Base-by-base conservation (phyloP, 352 stramenopile species). In the Blastocystis sp. region DNA sequence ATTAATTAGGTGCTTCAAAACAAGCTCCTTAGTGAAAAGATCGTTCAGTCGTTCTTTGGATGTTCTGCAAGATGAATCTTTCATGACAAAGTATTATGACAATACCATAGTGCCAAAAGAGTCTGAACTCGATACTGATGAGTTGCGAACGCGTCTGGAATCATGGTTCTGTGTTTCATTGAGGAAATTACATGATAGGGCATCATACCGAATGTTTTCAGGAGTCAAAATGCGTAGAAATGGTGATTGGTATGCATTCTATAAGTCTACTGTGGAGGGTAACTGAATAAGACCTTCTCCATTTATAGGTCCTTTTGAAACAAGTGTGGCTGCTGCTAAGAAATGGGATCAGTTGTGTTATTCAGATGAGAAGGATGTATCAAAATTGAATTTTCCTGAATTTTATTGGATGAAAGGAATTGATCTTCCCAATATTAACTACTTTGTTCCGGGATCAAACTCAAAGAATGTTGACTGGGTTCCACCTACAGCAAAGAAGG, bases 201-300 rank as follows among this genome's bases (percentile, higher is more conserved):
- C 70, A n/a, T 81, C 70, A 5, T 81, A 62, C 62, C 51, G 54
- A 33, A 81, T 81, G 70, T 81, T 59, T 64, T 27, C 70, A 1
- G 70, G 70, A 22, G 70, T 81, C 30, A 81, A 81, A 54, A 81
- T 81, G 70, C 33, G 70, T n/a, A 59, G 54, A 15, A 81, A 81
- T 40, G 70, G 70, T 40, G 70, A 81, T 81, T 81, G 70, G 70
- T 81, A 40, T 64, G 70, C 70, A n/a, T 81, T 62, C 24, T 81
- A 81, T 40, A 64, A 64, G 3, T 35, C 59, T 27, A 64, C 33
- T 51, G 24, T 64, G 40, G 70, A 60, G 3, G 70, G 70, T 81
- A 9, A 48, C 11, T 5, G 0, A 48, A n/a, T 33, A 15, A 7
- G 0, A 44, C 11, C n/a, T 70, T 6, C 6, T 1, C 35, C 13